phyloP scores from a whole-genome alignment of 2,329 filamentous ascomycete genomes.

The Alternaria arbusti region DNA sequence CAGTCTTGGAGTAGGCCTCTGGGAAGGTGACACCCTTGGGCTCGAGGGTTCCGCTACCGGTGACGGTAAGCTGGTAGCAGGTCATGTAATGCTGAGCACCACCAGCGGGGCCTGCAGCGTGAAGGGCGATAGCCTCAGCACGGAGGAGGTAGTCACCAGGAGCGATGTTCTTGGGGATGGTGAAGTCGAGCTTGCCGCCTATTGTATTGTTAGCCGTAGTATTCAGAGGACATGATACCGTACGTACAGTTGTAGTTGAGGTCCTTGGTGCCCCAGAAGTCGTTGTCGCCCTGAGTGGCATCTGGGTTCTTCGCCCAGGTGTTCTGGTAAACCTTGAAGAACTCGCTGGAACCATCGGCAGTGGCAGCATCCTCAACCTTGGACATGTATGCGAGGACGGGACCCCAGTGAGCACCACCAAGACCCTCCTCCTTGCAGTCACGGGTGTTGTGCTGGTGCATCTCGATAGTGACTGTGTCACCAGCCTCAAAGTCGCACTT shows the following conservation, averaged over 20 bases:
- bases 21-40: slow-evolving; percentile 57
- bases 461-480: slow-evolving; percentile 39
- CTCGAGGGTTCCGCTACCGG: slow-evolving; percentile 40
- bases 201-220: not conserved
- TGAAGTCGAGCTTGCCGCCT: slow-evolving; percentile 35
- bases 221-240: no score
- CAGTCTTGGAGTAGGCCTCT: slow-evolving; percentile 49
- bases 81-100: slow-evolving; percentile 56
- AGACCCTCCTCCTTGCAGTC: slow-evolving; percentile 31
- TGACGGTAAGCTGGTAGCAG: slow-evolving; percentile 54
- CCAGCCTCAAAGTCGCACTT: slow-evolving; percentile 36
- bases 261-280: slow-evolving; percentile 52
- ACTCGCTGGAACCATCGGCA: slow-evolving; percentile 56
- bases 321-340: slow-evolving; percentile 57
- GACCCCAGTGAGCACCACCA: slow-evolving; percentile 57
- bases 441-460: slow-evolving; percentile 37
- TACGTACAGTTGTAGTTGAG: slow-evolving; percentile 47
- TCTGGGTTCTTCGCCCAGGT: slow-evolving; percentile 42
- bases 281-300: slow-evolving; percentile 50
- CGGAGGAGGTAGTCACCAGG: slow-evolving; percentile 54
- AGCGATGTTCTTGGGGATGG: slow-evolving; percentile 50
- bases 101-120: slow-evolving; percentile 47
- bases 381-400: slow-evolving; percentile 60
- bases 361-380: slow-evolving; percentile 48
- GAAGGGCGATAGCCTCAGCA: slow-evolving; percentile 55